Percentiles rank a stretch among this genome's conserved stretches.
Evolutionary conservation across 2,329 filamentous ascomycete species (phyloP).

Genomic region (Stagonosporopsis rhizophila): DNA sequence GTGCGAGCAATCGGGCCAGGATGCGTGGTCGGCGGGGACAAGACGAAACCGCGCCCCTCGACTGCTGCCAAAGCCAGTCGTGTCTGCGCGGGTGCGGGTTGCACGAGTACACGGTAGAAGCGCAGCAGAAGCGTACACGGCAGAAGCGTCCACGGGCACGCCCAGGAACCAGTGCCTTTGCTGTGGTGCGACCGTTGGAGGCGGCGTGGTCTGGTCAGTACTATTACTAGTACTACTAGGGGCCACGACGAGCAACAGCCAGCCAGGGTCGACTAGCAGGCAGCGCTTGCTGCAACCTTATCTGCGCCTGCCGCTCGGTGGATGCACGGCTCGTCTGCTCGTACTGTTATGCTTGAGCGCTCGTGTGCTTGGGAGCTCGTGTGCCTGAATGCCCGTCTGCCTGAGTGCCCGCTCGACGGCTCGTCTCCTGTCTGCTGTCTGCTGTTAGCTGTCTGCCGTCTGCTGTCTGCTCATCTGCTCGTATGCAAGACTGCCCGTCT

Average conservation of each 20-base stretch:
- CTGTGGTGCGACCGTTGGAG: conserved; percentile 1
- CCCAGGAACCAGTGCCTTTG: no score
- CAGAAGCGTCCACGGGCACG: no score
- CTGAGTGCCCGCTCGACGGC: no score
- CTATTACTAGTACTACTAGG: no score
- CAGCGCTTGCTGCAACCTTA: conserved; percentile 8
- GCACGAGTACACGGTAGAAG: background rate
- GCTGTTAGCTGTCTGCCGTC: no score
- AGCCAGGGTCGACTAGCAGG: background rate
- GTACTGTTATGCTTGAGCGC: no score
- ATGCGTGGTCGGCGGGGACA: background rate
- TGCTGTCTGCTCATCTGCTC: background rate
- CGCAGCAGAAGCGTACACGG: no score
- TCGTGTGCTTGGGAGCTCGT: no score
- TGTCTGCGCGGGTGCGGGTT: background rate
- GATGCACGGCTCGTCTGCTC: background rate
- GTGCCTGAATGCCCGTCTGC: no score
- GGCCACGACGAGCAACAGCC: background rate
- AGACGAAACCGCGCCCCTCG: conserved; percentile 3
- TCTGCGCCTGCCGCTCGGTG: background rate
- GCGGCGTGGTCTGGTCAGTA: background rate
- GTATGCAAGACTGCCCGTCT: no score
- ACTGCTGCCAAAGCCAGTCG: background rate
- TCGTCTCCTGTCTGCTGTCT: no score
- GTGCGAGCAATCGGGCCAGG: background rate